Base-by-base conservation (phyloP, 495 filamentous ascomycete genomes). In the Aspergillus egyptiacus region DNA sequence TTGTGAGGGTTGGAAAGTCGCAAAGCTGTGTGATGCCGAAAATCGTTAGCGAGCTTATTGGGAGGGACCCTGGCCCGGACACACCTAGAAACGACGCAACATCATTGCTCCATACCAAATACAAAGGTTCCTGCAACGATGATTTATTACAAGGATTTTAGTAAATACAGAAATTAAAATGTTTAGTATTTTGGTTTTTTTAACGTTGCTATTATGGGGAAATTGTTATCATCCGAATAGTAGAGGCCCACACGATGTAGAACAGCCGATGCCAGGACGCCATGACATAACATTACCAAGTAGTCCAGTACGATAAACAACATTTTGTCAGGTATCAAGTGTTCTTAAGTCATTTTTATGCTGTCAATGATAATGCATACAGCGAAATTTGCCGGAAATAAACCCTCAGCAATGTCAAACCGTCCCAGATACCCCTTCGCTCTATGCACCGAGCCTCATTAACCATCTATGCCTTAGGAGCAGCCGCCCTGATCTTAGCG, bases 401-500 rank as follows among this genome's bases (percentile, higher is more conserved):
- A 61, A 58, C 49, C 61, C 55, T 69, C 71, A 72, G 71, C 71
- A 65, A 66, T 63, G 63, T 62, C 67, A 71, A 68, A 67, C 69
- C 67, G 64, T 69, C 62, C 68, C 64, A 68, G 65, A 67, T 60
- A 71, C 61, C 62, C 69, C 56, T 64, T 72, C 68, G 67, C 68
- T 69, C 64, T 64, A 68, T 69, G 64, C 68, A 71, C 68, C 68
- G 65, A 71, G 67, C 67, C 63, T 70, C 67, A 63, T 68, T 61
- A 63, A 54, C 57, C 66, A 64, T 69, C 64, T 73, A 78, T 64
- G 70, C 65, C 67, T 78, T 76, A 56, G 67, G 61, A 67, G 80
- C 75, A 54, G 71, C 62, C 55, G 78, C 75, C 58, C 72, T 69
- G 63, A 87, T 76, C 78, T 91, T 90, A 59, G 88, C 85, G 58